Conservation (phyloP, 73 alveolate genomes). For the Halteria grandinella region DNA sequence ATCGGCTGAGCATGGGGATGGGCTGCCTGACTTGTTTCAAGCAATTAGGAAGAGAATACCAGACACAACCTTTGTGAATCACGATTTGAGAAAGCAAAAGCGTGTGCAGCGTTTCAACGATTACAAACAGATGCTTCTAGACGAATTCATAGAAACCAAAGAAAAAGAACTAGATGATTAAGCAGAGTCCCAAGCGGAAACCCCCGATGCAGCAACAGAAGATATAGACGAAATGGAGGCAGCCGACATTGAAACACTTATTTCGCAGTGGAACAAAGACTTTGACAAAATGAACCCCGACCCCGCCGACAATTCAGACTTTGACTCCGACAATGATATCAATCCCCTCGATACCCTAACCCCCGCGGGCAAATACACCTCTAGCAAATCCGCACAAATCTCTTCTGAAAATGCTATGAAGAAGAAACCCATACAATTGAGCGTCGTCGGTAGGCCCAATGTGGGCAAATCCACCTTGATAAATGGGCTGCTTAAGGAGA, state of each 20-base stretch:
- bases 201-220: not conserved
- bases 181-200: not conserved
- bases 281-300: conserved; percentile 77
- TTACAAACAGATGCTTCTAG: conserved; percentile 52
- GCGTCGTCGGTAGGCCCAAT: conserved; percentile 78
- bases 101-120: conserved; percentile 69
- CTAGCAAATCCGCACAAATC: conserved; percentile 15
- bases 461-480: conserved; percentile 80
- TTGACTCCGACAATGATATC: conserved; percentile 85
- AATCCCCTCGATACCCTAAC: conserved; percentile 70
- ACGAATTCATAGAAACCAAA: conserved; percentile 69
- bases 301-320: conserved; percentile 86
- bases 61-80: conserved; percentile 30
- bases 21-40: conserved; percentile 74
- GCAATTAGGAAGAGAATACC: conserved; percentile 74
- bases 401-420: conserved; percentile 47
- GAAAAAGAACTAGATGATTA: conserved; percentile 59
- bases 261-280: conserved; percentile 67
- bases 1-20: conserved; percentile 91
- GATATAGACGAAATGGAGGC: not conserved
- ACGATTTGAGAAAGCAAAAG: conserved; percentile 57
- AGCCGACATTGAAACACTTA: not conserved
- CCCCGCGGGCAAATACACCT: conserved; percentile 35
- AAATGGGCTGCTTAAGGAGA: conserved; percentile 73
- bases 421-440: conserved; percentile 75